A percentile compares a stretch with the other conserved stretches of the same genome.
phyloP scores from a whole-genome alignment of 352 stramenopile genomes.

The Globisporangium nodosum region DNA sequence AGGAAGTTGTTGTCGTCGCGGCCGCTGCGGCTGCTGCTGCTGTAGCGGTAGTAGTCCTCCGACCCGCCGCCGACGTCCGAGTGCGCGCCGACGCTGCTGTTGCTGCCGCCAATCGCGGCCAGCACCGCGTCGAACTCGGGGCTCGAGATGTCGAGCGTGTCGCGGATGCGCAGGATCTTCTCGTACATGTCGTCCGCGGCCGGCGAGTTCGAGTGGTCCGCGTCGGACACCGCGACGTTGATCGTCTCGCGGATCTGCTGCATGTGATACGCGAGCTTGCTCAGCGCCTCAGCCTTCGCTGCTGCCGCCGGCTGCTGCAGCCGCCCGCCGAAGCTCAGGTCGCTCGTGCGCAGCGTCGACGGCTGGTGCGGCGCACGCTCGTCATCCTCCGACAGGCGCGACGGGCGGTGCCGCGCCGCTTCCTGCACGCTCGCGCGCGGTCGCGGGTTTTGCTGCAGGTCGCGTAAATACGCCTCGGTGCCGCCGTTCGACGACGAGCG shows the following conservation, averaged over 20 bases:
- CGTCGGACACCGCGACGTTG: conserved; percentile 56
- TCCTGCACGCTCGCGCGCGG: conserved; percentile 4
- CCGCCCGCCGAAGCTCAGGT: conserved; percentile 13
- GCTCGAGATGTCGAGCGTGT: conserved; percentile 40
- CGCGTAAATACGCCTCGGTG: conserved; percentile 40
- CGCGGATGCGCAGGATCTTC: conserved; percentile 41
- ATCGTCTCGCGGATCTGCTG: conserved; percentile 66
- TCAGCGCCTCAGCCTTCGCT: conserved; percentile 40
- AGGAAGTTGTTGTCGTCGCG: conserved; percentile 3
- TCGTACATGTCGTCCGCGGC: conserved; percentile 42
- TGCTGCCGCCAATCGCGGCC: conserved; percentile 17
- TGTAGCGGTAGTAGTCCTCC: conserved; percentile 8
- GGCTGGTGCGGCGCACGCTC: conserved; percentile 8
- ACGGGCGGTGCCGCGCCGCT: conserved; percentile 3
- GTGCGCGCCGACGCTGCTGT: neutral
- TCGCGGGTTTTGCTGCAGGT: conserved; percentile 17
- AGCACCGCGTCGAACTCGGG: conserved; percentile 45
- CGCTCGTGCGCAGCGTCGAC: conserved; percentile 16
- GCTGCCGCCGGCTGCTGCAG: conserved; percentile 13
- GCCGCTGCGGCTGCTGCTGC: neutral
- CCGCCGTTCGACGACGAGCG: conserved; percentile 34
- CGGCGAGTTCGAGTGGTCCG: conserved; percentile 32
- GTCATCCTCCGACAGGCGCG: conserved; percentile 3
- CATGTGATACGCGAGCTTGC: conserved; percentile 56
- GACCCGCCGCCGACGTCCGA: conserved; percentile 3